Percentiles rank a stretch among this genome's conserved stretches.
Evolutionary conservation across 1,139 yeast genomes (phyloP).

Genomic region (Lodderomyces margitis): DNA sequence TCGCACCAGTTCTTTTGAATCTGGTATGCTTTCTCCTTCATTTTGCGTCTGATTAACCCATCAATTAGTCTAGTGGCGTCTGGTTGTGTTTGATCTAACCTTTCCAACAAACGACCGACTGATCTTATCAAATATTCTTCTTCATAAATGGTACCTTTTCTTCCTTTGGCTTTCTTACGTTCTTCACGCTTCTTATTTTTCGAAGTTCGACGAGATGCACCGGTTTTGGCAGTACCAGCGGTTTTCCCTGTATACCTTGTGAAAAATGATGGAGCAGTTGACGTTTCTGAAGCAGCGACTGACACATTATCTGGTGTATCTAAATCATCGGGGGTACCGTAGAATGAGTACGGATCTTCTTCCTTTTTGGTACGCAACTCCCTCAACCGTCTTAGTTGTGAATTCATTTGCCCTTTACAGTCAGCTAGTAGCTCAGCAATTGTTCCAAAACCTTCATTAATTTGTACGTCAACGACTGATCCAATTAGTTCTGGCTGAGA

Average conservation of each 20-base stretch:
- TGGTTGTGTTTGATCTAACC: constrained; percentile 69
- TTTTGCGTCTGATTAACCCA: constrained; percentile 69
- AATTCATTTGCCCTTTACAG: constrained; percentile 77
- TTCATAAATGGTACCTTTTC: constrained; percentile 95
- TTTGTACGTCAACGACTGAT: constrained; percentile 63
- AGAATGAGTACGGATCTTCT: constrained; percentile 83
- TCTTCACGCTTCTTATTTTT: constrained; percentile 94
- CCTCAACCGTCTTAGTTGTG: constrained; percentile 80
- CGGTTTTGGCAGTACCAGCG: constrained; percentile 92
- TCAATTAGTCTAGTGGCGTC: constrained; percentile 77
- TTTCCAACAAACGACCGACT: constrained; percentile 81
- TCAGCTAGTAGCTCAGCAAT: constrained; percentile 90
- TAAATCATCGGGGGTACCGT: constrained; percentile 59
- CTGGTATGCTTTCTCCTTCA: constrained; percentile 79
- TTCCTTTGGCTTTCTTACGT: constrained; percentile 92
- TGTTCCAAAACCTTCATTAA: constrained; percentile 84
- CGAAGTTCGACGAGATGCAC: constrained; percentile 88
- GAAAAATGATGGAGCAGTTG: constrained; percentile 88
- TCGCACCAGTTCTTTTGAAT: constrained; percentile 69
- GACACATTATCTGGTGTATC: constrained; percentile 93
- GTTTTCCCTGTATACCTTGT: constrained; percentile 97
- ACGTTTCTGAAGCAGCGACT: constrained; percentile 90
- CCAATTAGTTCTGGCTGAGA: constrained; percentile 48
- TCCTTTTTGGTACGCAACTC: constrained; percentile 81
- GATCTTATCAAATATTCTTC: constrained; percentile 92